Base-by-base conservation (phyloP, 768 basidiomycete species). In the Amanita rubescens region DNA sequence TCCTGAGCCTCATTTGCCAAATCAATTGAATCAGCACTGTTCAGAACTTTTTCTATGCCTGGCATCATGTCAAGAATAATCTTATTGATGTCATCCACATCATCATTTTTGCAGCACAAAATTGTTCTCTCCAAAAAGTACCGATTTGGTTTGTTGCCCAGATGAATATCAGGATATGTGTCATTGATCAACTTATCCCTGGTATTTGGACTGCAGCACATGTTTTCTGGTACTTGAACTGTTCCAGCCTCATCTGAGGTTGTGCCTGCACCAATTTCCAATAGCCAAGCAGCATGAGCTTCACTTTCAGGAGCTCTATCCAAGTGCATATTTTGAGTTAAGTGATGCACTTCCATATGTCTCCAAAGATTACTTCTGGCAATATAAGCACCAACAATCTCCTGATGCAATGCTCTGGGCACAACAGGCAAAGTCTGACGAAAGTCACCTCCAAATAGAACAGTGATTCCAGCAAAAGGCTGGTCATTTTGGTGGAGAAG, bases 401-500 rank as follows among this genome's bases (percentile, higher is more conserved):
- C 62, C 47, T 66, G 66, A 43, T 68, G 45, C 14, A 63, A 60
- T 3, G 75, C 76, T 57, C 67, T 63, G 0, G 48, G 58, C 45
- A 80, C 60, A 1, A 78, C 71, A 43, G 76, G 76, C 0, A 79
- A 68, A 6, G 61, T 76, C 58, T 80, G 78, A 20, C 67, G 63
- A 49, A 74, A 79, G 58, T 80, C 76, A 1, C 76, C 79, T 48
- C 73, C 75, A 67, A 78, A 75, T 2, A 80, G 51, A 0, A 75
- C 58, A 24, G 71, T 71, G 7, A 77, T 59, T n/a, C 71, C 75
- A 38, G 72, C 76, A 71, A 75, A 80, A 5, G 64, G 65, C 3
- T 6, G 7, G 33, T 49, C 33, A 12, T 14, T 30, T 24, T 53
- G 22, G 22, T 63, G 46, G 1, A 62, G 52, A 4, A 76, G 60